These are phyloP conservation scores for Coemansia sp. DNA, from an alignment of 192 early-diverging fungal genomes.

Conservation along the genomic window DNA sequence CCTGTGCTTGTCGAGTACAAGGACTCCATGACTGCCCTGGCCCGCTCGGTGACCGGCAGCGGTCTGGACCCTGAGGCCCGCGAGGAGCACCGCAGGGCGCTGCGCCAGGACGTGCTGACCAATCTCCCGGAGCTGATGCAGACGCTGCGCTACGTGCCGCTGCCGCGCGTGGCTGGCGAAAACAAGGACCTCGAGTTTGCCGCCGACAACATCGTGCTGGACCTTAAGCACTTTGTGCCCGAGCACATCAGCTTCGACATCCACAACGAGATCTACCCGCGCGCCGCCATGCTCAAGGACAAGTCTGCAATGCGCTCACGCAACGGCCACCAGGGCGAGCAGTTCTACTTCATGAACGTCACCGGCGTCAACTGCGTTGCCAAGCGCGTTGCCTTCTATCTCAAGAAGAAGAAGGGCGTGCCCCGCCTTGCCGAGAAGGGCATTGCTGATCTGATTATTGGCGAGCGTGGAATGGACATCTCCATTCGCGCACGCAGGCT, in stretches of 20 bases:
- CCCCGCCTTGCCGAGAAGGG: slow-evolving; percentile 52
- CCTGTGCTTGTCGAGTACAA: slow-evolving; percentile 42
- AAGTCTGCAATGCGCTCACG: slow-evolving; percentile 29
- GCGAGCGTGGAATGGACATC: slow-evolving; percentile 49
- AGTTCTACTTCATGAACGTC: slow-evolving; percentile 46
- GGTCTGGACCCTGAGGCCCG: slow-evolving; percentile 29
- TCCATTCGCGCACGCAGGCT: slow-evolving; percentile 34
- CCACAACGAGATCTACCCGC: slow-evolving; percentile 48
- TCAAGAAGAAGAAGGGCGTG: slow-evolving; percentile 52
- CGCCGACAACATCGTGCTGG: slow-evolving; percentile 50
- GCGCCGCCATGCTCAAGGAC: slow-evolving; percentile 34
- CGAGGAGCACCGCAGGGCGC: slow-evolving; percentile 28
- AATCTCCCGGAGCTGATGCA: slow-evolving; percentile 37
- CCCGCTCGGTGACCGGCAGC: slow-evolving; percentile 28
- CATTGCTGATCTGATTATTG: slow-evolving; percentile 38
- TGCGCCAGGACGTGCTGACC: slow-evolving; percentile 38
- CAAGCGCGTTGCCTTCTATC: slow-evolving; percentile 47
- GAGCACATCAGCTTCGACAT: slow-evolving; percentile 46
- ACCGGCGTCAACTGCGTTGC: slow-evolving; percentile 47
- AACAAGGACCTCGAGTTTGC: slow-evolving; percentile 54
- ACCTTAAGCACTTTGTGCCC: slow-evolving; percentile 52
- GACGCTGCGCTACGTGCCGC: slow-evolving; percentile 43
- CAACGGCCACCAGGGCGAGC: slow-evolving; percentile 39
- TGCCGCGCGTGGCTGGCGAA: slow-evolving; percentile 48
- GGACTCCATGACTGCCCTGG: slow-evolving; percentile 25